Evolutionary conservation across 257 asterid species (phyloP), one percentile per base, ranked within the genome.

Genomic region (Lycium barbarum): DNA sequence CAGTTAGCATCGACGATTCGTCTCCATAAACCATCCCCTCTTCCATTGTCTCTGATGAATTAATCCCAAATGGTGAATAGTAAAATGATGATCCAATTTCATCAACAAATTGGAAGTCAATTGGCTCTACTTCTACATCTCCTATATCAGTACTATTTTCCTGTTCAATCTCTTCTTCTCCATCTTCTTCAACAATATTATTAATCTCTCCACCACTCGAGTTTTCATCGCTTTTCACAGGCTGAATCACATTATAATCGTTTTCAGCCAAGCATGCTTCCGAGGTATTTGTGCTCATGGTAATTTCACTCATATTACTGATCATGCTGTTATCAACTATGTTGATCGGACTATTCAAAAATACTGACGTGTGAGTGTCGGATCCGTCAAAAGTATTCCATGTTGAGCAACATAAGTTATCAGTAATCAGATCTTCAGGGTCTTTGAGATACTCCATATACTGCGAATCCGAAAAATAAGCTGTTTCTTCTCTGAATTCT

Each of bases 31-130:
- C 83, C 58, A 71, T 86, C 58, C 70, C 47, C 33, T 65, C 53
- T 45, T 68, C 82, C 73, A 55, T 67, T 1, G 85, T 72, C 26
- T 87, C 84, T 5, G 91, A 83, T 22, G 81, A 74, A 49, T 49
- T 49, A 4, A 93, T 90, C 36, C 91, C 93, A 40, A 95, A 95
- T 2, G 96, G 91, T 18, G 96, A 92, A n/a, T 87, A 93, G n/a
- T 91, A 90, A n/a, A 83, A 88, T 0, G 88, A 83, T 0, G 87
- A 65, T 17, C 91, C 94, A 33, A 93, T 86, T 83, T 92, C 93
- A 26, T 95, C 98, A 10, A 92, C 90, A 45, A 95, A 95, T 26
- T 91, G 90, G 86, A 95, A 92, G 58, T 53, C 22, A 26, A 78
- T 78, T 53, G 65, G 47, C 65, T 95, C 98, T 51, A 84, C 85